These are phyloP conservation scores for Biscutella laevigata DNA, from an alignment of 441 rosid genomes.

Conservation along the genomic window DNA sequence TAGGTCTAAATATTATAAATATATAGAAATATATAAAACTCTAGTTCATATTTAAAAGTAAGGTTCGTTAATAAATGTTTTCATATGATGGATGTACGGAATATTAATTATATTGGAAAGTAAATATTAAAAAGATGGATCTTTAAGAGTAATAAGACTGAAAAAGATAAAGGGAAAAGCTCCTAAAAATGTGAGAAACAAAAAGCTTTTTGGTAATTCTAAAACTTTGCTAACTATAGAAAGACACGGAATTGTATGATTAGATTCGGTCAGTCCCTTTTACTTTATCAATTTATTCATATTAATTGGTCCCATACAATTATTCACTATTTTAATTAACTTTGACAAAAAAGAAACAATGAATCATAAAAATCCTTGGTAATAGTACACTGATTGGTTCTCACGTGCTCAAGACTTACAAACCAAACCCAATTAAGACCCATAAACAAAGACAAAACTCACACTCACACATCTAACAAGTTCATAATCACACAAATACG, in stretches of 20 bases:
- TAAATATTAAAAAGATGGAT: slow-evolving; percentile 18
- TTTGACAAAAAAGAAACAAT: neutral
- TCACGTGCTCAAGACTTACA: neutral
- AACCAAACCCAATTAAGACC: slow-evolving; percentile 11
- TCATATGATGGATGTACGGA: slow-evolving; percentile 21
- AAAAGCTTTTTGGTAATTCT: slow-evolving; percentile 20
- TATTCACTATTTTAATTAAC: neutral
- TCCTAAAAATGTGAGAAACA: slow-evolving; percentile 26
- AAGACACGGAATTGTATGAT: slow-evolving; percentile 31
- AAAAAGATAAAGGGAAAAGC: slow-evolving; percentile 24
- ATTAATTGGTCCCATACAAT: slow-evolving; percentile 13
- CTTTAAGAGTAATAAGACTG: slow-evolving; percentile 27
- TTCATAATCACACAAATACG: slow-evolving; percentile 20
- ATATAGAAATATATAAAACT: too few relatives aligned
- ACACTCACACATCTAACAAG: slow-evolving; percentile 20
- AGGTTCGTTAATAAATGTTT: too few relatives aligned
- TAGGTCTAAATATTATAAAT: too few relatives aligned
- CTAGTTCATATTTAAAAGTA: too few relatives aligned
- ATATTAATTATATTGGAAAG: slow-evolving; percentile 14
- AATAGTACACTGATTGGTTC: slow-evolving; percentile 7
- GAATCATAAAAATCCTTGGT: neutral
- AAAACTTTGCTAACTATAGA: slow-evolving; percentile 21
- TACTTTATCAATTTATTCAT: slow-evolving; percentile 19
- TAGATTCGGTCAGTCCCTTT: slow-evolving; percentile 22
- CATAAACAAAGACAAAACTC: slow-evolving; percentile 17